Evolutionary conservation across 805 yeast genomes (phyloP).

Genomic region (Ogataea ganodermae): DNA sequence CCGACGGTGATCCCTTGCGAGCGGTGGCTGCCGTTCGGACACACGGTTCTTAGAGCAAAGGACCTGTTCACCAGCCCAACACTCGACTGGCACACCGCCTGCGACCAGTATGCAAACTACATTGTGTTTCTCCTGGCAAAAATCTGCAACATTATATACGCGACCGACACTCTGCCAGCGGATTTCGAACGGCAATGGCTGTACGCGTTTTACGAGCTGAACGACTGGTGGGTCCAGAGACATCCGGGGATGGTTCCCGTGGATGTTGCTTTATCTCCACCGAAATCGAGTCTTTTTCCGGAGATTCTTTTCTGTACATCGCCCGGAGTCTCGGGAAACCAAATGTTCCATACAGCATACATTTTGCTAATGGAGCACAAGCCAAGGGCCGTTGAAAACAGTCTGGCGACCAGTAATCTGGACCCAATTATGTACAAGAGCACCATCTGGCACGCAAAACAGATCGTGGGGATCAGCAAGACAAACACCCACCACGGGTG

Average conservation of each 20-base stretch:
- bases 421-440: constrained; percentile 21
- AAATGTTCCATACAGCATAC: constrained; percentile 42
- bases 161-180: constrained; percentile 14
- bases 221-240: constrained; percentile 36
- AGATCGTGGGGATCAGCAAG: constrained; percentile 37
- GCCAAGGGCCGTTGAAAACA: constrained; percentile 31
- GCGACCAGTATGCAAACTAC: constrained; percentile 42
- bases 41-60: constrained; percentile 23
- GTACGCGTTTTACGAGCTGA: constrained; percentile 39
- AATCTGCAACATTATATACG: constrained; percentile 37
- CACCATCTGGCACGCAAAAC: constrained; percentile 39
- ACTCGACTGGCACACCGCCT: constrained; percentile 19
- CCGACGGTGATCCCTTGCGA: constrained; percentile 38
- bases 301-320: constrained; percentile 40
- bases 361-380: constrained; percentile 43
- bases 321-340: constrained; percentile 43
- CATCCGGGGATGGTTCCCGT: constrained; percentile 40
- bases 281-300: constrained; percentile 38
- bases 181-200: constrained; percentile 40
- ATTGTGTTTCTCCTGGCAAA: constrained; percentile 41
- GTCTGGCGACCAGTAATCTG: constrained; percentile 3
- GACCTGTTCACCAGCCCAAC: constrained; percentile 23
- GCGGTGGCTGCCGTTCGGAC: constrained; percentile 37
- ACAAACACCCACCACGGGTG: constrained; percentile 33
- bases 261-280: constrained; percentile 11